These are phyloP conservation scores for Metschnikowia colocasiae DNA, from an alignment of 805 yeast genomes.

Conservation along the genomic window DNA sequence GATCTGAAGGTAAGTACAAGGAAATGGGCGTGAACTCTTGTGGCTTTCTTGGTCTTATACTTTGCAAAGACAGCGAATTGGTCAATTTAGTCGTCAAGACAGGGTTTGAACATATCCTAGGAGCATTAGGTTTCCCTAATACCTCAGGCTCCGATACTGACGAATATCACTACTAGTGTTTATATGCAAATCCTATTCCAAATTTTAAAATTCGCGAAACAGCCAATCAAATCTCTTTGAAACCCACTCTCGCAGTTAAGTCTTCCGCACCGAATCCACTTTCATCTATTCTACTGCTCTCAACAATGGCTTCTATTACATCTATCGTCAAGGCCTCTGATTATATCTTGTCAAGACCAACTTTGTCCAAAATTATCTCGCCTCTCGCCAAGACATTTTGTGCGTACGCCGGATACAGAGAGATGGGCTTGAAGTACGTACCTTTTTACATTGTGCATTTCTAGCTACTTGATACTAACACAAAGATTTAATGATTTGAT, in stretches of 20 bases:
- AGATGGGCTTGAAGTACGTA: conserved; percentile 72
- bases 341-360: conserved; percentile 75
- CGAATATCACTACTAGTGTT: conserved; percentile 58
- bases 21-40: conserved; percentile 70
- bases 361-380: conserved; percentile 66
- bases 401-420: conserved; percentile 85
- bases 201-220: neutral
- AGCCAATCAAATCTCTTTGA: conserved; percentile 18
- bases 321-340: conserved; percentile 72
- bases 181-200: conserved; percentile 4
- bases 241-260: conserved; percentile 9
- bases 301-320: conserved; percentile 55
- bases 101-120: conserved; percentile 52
- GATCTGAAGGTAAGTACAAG: conserved; percentile 54
- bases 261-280: conserved; percentile 3
- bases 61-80: conserved; percentile 65
- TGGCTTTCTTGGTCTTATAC: conserved; percentile 73
- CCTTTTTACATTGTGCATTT: neutral
- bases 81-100: conserved; percentile 44
- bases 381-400: conserved; percentile 78
- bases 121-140: conserved; percentile 63
- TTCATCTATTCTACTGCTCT: neutral
- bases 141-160: conserved; percentile 54
- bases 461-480: conserved; percentile 18
- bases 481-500: conserved; percentile 76